Evolutionary conservation across 768 basidiomycete genomes (phyloP), one percentile per base, ranked within the genome.

Genomic region (Lactarius quietus): DNA sequence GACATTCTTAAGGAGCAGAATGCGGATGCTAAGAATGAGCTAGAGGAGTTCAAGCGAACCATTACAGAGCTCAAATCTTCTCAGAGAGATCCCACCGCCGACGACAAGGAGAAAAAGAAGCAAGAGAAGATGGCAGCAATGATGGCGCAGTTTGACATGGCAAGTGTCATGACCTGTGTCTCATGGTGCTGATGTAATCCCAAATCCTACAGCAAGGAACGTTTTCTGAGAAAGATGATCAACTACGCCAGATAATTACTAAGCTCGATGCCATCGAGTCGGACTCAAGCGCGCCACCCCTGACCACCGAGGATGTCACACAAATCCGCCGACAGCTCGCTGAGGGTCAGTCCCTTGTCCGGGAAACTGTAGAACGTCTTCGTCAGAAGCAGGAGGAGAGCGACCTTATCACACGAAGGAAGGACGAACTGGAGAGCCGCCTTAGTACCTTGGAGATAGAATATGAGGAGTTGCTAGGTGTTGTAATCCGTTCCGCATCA

Each of bases 41-140:
- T 98, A 64, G 96, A 98, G 70, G 95, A 96, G 72, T 81, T 98
- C 51, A 87, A 83, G 81, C 89, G 86, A 77, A 84, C 86, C 68
- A 83, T 95, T 64, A 76, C 83, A 20, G 93, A 95, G 55, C 77
- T 93, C 69, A 94, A 92, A 79, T 79, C 81, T 39, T 82, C 87
- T 15, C 92, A 95, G 76, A 91, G 89, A 76, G 91, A 92, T 66
- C 85, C 89, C 18, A 88, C 89, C 43, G 88, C 88, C 36, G 97
- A 98, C 75, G 97, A 98, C 75, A 98, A 95, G 79, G 97, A 99
- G 82, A 97, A 93, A 82, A 87, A 92, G 76, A 98, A 98, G 77
- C 94, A 96, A 73, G 96, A 98, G 81, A 98, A 98, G 83, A 93
- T 99, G 92, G 95, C 93, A 10, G 81, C 95, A 70, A 97, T 99